Base-by-base conservation (phyloP, 768 basidiomycete species). In the Pisolithus albus region DNA sequence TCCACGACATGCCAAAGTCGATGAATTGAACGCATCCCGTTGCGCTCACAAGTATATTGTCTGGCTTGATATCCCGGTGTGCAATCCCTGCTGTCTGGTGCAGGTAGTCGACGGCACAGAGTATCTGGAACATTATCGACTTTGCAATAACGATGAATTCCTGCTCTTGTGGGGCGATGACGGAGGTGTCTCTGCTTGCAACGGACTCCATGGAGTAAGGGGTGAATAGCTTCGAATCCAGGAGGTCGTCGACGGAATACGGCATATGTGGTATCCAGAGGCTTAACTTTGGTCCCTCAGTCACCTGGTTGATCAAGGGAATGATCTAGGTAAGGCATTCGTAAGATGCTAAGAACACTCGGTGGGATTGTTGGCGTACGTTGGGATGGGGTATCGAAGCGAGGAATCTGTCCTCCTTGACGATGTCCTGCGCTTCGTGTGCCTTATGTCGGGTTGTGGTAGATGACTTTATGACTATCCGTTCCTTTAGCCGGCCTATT, bases 11-110 rank as follows among this genome's bases (percentile, higher is more conserved):
- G 2, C 93, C 93, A 65, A 97, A 93, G 66, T 97, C 94, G 52
- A 93, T 84, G 28, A 97, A 70, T 56, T 85, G 82, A 5, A 83
- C 72, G 40, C 72, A 71, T 0, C 91, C 91, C 0, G 75, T 72
- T 2, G 64, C 57, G 0, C 79, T 78, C 7, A 96, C 58, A 18
- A 93, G 74, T 28, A 93, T 70, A 61, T 96, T 96, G 36, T 76
- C 70, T 0, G 94, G 92, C 49, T 92, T 92, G 58, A 96, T 74
- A 64, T 96, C 93, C 7, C 94, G 75, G 59, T 97, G 94, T 1
- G 90, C 88, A 42, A 95, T 79, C 2, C 62, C 58, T 10, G 70
- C 64, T 2, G 8, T 68, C 64, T 49, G 72, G 60, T 96, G 91
- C 6, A 96, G 73, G 65, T 86, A 86, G 0, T 74, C 73, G 1